Conservation (phyloP, 2,329 filamentous ascomycete genomes). For the Sporothrix dimorphospora region DNA sequence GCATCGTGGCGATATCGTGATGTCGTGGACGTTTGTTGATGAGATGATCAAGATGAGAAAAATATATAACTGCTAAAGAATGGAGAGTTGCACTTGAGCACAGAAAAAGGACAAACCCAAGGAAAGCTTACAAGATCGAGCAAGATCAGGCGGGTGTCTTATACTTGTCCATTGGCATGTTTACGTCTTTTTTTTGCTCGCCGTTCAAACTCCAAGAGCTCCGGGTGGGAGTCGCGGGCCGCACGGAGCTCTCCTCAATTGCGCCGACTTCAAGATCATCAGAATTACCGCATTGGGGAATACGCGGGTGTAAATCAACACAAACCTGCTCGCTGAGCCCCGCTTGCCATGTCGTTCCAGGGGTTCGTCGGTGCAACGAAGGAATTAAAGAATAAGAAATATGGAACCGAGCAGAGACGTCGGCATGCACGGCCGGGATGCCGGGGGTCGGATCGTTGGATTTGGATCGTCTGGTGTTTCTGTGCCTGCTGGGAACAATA, state of each 20-base stretch:
- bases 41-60: not conserved
- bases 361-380: not conserved
- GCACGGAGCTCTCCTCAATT: not conserved
- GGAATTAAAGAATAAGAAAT: not conserved
- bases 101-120: not conserved
- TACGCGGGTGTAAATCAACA: not conserved
- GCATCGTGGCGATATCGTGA: not conserved
- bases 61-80: not conserved
- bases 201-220: not conserved
- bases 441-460: not conserved
- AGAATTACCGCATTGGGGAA: slow-evolving; percentile 16
- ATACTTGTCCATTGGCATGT: not conserved
- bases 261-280: slow-evolving; percentile 13
- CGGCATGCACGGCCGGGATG: not conserved
- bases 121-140: not conserved
- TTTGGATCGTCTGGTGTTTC: not conserved
- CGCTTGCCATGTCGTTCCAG: not conserved
- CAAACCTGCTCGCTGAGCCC: not conserved
- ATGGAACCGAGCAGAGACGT: not conserved
- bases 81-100: not conserved
- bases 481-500: not conserved
- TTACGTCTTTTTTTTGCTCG: not conserved
- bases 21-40: not conserved
- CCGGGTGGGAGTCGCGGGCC: not conserved
- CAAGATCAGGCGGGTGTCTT: not conserved